Conservation (phyloP, 2,329 filamentous ascomycete genomes). For the Colletotrichum noveboracense region DNA sequence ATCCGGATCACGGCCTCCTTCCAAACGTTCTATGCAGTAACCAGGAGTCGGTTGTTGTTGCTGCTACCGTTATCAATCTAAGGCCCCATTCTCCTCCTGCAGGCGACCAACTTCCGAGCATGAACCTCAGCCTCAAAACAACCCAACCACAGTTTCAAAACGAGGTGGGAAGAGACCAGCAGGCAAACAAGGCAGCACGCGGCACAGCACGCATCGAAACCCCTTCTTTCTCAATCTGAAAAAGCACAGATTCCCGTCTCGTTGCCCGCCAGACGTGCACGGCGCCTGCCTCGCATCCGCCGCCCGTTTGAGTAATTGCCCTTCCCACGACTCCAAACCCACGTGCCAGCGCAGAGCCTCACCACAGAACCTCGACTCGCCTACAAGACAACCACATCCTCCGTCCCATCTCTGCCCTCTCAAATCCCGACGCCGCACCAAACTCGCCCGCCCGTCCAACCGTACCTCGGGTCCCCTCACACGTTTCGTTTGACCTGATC, state of each 20-base stretch:
- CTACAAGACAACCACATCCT: neutral
- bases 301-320: neutral
- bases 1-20: neutral
- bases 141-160: neutral
- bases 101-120: neutral
- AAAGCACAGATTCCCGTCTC: slow-evolving; percentile 4
- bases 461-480: slow-evolving; percentile 4
- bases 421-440: neutral
- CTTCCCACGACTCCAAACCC: neutral
- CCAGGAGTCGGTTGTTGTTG: neutral
- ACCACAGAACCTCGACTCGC: neutral
- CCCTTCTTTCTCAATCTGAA: neutral
- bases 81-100: neutral
- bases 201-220: neutral
- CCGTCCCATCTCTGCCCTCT: neutral
- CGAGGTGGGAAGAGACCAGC: neutral
- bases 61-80: neutral
- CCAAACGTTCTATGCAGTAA: neutral
- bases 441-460: neutral
- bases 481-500: slow-evolving; percentile 23
- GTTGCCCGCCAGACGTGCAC: neutral
- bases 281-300: neutral
- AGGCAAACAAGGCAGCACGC: neutral
- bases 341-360: slow-evolving; percentile 11
- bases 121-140: neutral